Evolutionary conservation across 768 basidiomycete species (phyloP).

Genomic region (Cystobasidium ongulense): DNA sequence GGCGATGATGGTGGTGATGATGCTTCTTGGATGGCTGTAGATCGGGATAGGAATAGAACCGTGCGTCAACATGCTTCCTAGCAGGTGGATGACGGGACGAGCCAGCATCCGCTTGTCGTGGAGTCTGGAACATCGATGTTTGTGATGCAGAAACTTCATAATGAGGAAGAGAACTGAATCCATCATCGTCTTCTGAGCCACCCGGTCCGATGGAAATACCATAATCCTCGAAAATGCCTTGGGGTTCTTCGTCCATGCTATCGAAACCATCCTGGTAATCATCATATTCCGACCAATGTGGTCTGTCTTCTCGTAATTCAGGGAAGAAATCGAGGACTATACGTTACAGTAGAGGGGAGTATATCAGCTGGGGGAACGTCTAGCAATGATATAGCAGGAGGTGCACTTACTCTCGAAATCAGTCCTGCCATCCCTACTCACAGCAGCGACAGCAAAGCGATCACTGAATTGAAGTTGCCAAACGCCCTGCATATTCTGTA

Average conservation of each 20-base stretch:
- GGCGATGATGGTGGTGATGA: background rate
- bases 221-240: background rate
- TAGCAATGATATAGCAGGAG: background rate
- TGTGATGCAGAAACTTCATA: background rate
- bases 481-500: conserved; percentile 85
- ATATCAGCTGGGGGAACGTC: background rate
- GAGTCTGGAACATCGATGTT: background rate
- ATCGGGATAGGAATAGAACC: background rate
- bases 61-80: background rate
- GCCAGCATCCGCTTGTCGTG: background rate
- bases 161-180: background rate
- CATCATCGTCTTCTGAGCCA: background rate
- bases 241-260: background rate
- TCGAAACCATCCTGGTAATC: background rate
- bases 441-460: conserved; percentile 83
- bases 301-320: conserved; percentile 12
- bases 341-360: background rate
- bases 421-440: conserved; percentile 44
- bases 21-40: background rate
- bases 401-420: conserved; percentile 44
- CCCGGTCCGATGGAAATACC: background rate
- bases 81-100: background rate
- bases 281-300: background rate
- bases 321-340: conserved; percentile 35
- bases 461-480: conserved; percentile 98